These are phyloP conservation scores for Coccinonectria pachysandricola DNA, from an alignment of 2,329 filamentous ascomycete species.

Conservation along the genomic window DNA sequence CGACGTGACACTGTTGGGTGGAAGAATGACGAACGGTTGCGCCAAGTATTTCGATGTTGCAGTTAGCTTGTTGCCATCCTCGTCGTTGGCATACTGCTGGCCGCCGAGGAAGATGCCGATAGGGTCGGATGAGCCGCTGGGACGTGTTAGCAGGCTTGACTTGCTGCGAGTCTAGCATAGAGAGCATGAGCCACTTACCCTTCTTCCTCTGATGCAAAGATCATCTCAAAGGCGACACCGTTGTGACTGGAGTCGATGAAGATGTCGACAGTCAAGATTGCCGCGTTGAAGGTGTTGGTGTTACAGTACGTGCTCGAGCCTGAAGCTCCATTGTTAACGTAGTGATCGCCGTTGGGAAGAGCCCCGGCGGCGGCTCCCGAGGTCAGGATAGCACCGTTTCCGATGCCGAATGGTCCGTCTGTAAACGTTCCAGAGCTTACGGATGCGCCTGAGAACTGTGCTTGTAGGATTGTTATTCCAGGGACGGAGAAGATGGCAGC, in stretches of 20 bases:
- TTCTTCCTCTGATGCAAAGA: slow-evolving; percentile 8
- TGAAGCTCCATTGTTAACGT: slow-evolving; percentile 4
- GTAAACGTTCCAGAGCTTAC: slow-evolving; percentile 3
- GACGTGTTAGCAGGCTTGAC: background rate
- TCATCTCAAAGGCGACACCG: slow-evolving; percentile 5
- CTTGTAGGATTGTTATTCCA: slow-evolving; percentile 2
- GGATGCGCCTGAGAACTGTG: slow-evolving; percentile 2
- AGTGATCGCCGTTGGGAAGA: slow-evolving; percentile 2
- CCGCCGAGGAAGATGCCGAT: slow-evolving; percentile 2
- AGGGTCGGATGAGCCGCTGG: slow-evolving; percentile 1
- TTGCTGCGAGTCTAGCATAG: background rate
- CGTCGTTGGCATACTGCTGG: slow-evolving; percentile 1
- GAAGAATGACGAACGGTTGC: slow-evolving; percentile 1
- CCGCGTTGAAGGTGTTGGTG: slow-evolving; percentile 1
- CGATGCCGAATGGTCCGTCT: slow-evolving; percentile 7
- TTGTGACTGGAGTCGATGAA: background rate
- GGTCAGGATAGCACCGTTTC: slow-evolving; percentile 5
- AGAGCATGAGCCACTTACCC: slow-evolving; percentile 1
- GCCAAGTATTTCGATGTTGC: slow-evolving; percentile 1
- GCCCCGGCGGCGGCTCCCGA: slow-evolving; percentile 5
- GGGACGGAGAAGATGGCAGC: slow-evolving; percentile 4
- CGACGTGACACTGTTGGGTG: slow-evolving; percentile 5
- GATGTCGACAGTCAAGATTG: slow-evolving; percentile 6
- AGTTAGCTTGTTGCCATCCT: slow-evolving; percentile 2
- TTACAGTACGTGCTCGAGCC: slow-evolving; percentile 4